Conservation (phyloP, 768 basidiomycete genomes). For the Austroboletus eburneus region DNA sequence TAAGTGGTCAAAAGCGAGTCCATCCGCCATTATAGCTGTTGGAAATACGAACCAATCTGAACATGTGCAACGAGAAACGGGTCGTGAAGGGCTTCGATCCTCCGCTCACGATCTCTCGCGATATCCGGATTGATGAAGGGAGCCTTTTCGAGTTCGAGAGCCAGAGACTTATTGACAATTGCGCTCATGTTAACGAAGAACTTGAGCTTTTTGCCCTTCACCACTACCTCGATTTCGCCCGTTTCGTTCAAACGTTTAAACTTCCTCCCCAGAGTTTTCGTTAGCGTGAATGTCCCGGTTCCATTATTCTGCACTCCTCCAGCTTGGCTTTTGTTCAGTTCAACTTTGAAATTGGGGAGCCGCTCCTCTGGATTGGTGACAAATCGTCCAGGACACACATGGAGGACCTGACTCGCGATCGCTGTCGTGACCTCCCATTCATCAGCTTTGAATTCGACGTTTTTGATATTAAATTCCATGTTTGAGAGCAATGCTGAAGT, state of each 20-base stretch:
- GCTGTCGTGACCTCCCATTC: slow-evolving; percentile 54
- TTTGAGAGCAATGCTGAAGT: background rate
- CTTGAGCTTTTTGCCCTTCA: slow-evolving; percentile 39
- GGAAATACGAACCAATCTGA: slow-evolving; percentile 55
- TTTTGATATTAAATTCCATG: slow-evolving; percentile 39
- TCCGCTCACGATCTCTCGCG: slow-evolving; percentile 46
- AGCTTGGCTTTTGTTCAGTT: slow-evolving; percentile 43
- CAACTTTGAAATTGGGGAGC: slow-evolving; percentile 58
- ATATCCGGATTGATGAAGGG: slow-evolving; percentile 52
- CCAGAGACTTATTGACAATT: slow-evolving; percentile 7
- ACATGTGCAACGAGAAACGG: slow-evolving; percentile 54
- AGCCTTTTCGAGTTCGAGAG: slow-evolving; percentile 46
- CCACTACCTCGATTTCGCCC: slow-evolving; percentile 36
- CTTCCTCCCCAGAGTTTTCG: slow-evolving; percentile 34
- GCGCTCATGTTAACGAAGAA: slow-evolving; percentile 15
- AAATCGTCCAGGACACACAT: slow-evolving; percentile 33
- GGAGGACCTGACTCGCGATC: slow-evolving; percentile 50
- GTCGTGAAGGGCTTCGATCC: slow-evolving; percentile 39
- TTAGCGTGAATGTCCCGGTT: slow-evolving; percentile 33
- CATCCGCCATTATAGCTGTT: background rate
- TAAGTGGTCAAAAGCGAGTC: background rate
- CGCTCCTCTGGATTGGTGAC: slow-evolving; percentile 20
- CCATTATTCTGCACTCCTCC: slow-evolving; percentile 60
- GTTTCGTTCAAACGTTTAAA: slow-evolving; percentile 44
- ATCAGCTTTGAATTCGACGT: slow-evolving; percentile 37